Evolutionary conservation across 257 asterid genomes (phyloP).

Genomic region (Penstemon davidsonii): DNA sequence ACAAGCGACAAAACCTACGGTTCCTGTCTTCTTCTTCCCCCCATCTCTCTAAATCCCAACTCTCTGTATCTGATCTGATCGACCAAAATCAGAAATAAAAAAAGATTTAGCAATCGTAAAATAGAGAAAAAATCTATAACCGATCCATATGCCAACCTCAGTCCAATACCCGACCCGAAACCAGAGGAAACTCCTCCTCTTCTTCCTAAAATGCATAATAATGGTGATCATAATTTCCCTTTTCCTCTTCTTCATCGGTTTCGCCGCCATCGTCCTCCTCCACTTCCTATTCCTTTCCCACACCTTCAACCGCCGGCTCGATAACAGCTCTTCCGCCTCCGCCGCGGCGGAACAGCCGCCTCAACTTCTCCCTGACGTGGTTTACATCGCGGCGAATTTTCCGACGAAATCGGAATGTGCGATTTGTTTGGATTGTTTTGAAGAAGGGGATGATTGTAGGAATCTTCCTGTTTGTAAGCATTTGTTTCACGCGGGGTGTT

Average conservation of each 20-base stretch:
- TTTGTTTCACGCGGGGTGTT: slow-evolving; percentile 67
- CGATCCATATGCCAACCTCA: slow-evolving; percentile 34
- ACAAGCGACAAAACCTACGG: no score
- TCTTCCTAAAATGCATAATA: slow-evolving; percentile 64
- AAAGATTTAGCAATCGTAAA: no score
- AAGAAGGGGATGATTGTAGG: slow-evolving; percentile 62
- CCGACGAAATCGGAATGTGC: slow-evolving; percentile 57
- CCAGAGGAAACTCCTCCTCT: slow-evolving; percentile 51
- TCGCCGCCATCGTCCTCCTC: slow-evolving; percentile 76
- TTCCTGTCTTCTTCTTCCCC: no score
- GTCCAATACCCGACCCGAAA: slow-evolving; percentile 33
- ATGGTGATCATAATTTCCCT: slow-evolving; percentile 63
- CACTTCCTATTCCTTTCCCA: slow-evolving; percentile 69
- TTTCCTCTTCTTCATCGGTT: slow-evolving; percentile 80
- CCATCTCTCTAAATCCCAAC: no score
- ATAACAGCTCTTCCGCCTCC: slow-evolving; percentile 27
- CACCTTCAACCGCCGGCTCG: slow-evolving; percentile 58
- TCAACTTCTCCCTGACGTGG: slow-evolving; percentile 37
- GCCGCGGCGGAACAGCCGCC: neutral
- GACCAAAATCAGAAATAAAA: no score
- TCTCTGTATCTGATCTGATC: no score
- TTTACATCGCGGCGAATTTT: slow-evolving; percentile 35
- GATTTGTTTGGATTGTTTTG: slow-evolving; percentile 71
- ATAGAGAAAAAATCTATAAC: no score
- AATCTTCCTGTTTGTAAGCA: slow-evolving; percentile 67